phyloP scores from a whole-genome alignment of 352 stramenopile species.

The Phytopythium ostracodes region DNA sequence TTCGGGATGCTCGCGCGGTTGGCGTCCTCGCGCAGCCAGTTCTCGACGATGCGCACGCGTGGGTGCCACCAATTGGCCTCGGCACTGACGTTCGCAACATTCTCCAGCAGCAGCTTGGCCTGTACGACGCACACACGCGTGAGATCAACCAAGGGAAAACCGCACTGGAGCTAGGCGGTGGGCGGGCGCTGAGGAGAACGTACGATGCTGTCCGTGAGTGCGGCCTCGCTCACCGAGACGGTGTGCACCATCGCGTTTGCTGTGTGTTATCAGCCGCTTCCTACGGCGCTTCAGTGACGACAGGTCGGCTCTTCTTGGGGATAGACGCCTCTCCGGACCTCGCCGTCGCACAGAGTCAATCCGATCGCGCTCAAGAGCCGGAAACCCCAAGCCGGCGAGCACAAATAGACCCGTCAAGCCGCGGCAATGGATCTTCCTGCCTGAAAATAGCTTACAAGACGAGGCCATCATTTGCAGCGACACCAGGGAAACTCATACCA shows the following conservation, averaged over 20 bases:
- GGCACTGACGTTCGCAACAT: constrained; percentile 26
- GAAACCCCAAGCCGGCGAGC: neutral
- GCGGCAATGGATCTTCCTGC: neutral
- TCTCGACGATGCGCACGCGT: constrained; percentile 58
- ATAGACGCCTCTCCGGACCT: neutral
- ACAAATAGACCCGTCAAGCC: neutral
- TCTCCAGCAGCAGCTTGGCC: constrained; percentile 50
- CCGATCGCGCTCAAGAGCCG: neutral
- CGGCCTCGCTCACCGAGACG: constrained; percentile 46
- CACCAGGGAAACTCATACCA: neutral
- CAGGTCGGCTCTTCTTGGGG: neutral
- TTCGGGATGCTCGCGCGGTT: constrained; percentile 55
- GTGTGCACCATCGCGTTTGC: constrained; percentile 41
- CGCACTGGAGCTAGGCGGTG: neutral
- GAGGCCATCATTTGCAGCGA: neutral
- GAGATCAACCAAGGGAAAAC: constrained; percentile 1
- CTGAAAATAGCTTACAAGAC: neutral
- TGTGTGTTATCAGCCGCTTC: neutral
- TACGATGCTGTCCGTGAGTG: constrained; percentile 49
- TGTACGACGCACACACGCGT: constrained; percentile 7
- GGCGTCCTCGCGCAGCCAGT: constrained; percentile 64
- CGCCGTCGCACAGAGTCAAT: neutral
- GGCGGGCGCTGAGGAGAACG: neutral
- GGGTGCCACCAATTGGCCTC: constrained; percentile 68
- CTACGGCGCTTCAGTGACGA: neutral